Base-by-base conservation (phyloP, 352 stramenopile species). In the Phytophthora colocasiae region DNA sequence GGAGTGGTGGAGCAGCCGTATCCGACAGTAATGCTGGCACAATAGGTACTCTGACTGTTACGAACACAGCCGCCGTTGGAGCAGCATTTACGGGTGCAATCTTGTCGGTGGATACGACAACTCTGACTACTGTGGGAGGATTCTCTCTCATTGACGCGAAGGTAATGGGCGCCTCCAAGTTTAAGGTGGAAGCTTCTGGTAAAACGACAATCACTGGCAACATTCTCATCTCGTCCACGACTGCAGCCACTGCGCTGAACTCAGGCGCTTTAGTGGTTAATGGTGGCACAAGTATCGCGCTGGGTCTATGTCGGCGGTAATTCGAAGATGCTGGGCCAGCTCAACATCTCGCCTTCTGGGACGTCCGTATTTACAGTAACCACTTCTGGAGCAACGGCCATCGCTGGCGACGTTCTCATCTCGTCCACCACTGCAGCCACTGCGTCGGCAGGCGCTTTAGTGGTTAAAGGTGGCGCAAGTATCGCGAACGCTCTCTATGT, bases 81-180 rank as follows among this genome's bases (percentile, higher is more conserved):
- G 29, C 29, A 34, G 19, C 14, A 3, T 69, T 69, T n/a, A 44
- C 44, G 12, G 41, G 57, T 34, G 60, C 60, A 3, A 8, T 68
- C 7, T 27, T 68, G 6, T 40, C 26, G 4, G 57, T 57, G 40
- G 62, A 62, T 3, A 47, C 54, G 39, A 34, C 31, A 34, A 1
- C 0, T 22, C 2, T 22, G 2, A 22, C 22, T 22, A 22, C 22
- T 19, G 19, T 1, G 19, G 19, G 19, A 22, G 22, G 22, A 22
- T 22, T 22, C 22, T 22, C 22, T 1, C 22, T 22, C 22, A 22
- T 22, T 22, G 2, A 22, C n/a, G n/a, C n/a, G n/a, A n/a, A n/a
- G n/a, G n/a, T n/a, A n/a, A n/a, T n/a, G n/a, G n/a, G n/a, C n/a
- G n/a, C n/a, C n/a, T n/a, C n/a, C n/a, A n/a, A n/a, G n/a, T n/a